Evolutionary conservation across 2,329 filamentous ascomycete genomes (phyloP).

Genomic region (Arthrobotrys entomopaga): DNA sequence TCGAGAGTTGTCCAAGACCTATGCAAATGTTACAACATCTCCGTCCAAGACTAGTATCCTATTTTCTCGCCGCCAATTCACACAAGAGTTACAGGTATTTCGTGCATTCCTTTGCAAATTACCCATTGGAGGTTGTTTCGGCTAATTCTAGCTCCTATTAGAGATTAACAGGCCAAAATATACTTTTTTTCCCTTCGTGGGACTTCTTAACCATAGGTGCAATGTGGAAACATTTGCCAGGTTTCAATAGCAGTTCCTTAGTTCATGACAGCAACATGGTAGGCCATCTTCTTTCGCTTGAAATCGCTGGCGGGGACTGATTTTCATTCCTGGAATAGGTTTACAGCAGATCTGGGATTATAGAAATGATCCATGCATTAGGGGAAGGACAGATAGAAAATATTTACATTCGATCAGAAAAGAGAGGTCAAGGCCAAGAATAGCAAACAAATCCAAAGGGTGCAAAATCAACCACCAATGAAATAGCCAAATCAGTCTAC

Average conservation of each 20-base stretch:
- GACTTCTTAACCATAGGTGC: slow-evolving; percentile 18
- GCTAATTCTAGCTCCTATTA: background rate
- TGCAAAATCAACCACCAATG: background rate
- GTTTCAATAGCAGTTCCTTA: too few relatives aligned
- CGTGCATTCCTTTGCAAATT: too few relatives aligned
- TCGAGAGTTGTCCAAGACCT: background rate
- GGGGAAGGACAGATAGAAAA: slow-evolving; percentile 21
- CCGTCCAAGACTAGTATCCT: background rate
- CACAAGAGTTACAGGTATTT: slow-evolving; percentile 29
- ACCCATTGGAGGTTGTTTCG: too few relatives aligned
- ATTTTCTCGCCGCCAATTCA: background rate
- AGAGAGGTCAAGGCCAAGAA: background rate
- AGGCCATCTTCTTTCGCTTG: background rate
- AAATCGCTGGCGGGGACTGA: background rate
- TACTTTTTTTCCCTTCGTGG: slow-evolving; percentile 22
- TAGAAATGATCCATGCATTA: slow-evolving; percentile 9
- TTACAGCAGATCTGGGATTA: slow-evolving; percentile 13
- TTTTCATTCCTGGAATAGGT: background rate
- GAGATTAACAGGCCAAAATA: slow-evolving; percentile 13
- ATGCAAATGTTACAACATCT: slow-evolving; percentile 11
- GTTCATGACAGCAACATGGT: background rate
- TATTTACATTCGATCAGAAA: slow-evolving; percentile 19
- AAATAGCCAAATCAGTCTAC: background rate
- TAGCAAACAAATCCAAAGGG: background rate
- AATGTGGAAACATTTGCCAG: slow-evolving; percentile 15